Base-by-base conservation (phyloP, 495 filamentous ascomycete genomes). In the Penicillium atrosanguineum region DNA sequence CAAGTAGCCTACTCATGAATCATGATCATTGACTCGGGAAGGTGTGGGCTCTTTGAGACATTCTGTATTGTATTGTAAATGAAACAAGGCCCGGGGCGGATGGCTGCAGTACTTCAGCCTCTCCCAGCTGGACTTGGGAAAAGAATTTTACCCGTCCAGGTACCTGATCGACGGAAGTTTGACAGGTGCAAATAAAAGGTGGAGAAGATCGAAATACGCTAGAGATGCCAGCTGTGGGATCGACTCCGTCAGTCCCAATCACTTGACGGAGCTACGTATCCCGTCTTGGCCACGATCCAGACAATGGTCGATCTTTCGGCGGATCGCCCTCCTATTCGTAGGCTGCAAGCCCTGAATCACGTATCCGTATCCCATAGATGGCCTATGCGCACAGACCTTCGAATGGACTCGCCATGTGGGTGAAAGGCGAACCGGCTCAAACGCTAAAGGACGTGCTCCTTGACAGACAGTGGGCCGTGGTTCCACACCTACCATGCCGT, bases 151-250 rank as follows among this genome's bases (percentile, higher is more conserved):
- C 38, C 37, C 38, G 38, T 40, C 38, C n/a, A 16, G 44, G 52
- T 63, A 29, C 55, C 63, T 66, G 63, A 66, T 66, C 63, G 63
- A 63, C 63, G 48, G 46, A 40, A 31, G 29, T 53, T 59, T 63
- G 60, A 66, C 60, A 53, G 51, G 41, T 23, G 40, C 25, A n/a
- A 48, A 29, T 18, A 31, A 36, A 48, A 48, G 46, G 59, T 60
- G 53, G 57, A 34, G 39, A 31, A 46, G 44, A 51, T 50, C 39
- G 44, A 50, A 34, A 54, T 14, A 11, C 38, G 40, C 52, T 49
- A 55, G 41, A 31, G 16, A 46, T 7, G 25, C 21, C 19, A 48
- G 19, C 9, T 28, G 16, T 42, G 29, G 38, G 46, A 50, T 57
- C 45, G 39, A 54, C 50, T 57, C 46, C 47, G 52, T 40, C 49